Evolutionary conservation across 306 rosid species (phyloP).

Genomic region (Corylus avellana): DNA sequence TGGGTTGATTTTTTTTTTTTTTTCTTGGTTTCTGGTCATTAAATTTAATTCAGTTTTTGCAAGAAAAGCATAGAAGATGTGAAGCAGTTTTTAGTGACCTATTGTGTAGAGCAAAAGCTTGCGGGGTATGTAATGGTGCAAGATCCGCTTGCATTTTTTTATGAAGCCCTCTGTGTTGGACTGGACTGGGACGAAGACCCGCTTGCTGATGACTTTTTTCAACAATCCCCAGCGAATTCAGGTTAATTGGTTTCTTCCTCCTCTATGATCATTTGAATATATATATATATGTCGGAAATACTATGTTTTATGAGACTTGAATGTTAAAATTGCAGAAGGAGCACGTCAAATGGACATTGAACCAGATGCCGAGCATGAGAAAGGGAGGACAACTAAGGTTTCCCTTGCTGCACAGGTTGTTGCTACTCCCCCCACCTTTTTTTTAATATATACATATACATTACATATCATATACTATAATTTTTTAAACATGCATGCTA

Average conservation of each 20-base stretch:
- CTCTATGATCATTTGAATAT: no score
- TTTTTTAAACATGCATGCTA: no score
- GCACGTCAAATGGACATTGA: constrained; percentile 2
- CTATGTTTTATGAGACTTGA: neutral
- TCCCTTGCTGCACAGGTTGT: constrained; percentile 55
- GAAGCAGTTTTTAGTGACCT: constrained; percentile 40
- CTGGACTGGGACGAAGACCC: constrained; percentile 46
- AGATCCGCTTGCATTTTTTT: constrained; percentile 58
- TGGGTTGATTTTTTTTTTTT: no score
- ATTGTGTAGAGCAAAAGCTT: constrained; percentile 38
- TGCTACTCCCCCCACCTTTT: neutral
- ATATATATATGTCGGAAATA: neutral
- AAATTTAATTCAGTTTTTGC: constrained; percentile 47
- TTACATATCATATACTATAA: no score
- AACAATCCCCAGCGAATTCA: constrained; percentile 15
- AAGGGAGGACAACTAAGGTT: constrained; percentile 8
- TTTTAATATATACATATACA: no score
- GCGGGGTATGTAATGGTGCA: constrained; percentile 44
- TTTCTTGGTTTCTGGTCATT: neutral
- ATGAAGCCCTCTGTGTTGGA: constrained; percentile 68
- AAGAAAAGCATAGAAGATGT: constrained; percentile 42
- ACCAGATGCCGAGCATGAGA: neutral
- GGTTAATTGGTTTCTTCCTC: constrained; percentile 16
- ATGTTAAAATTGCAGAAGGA: constrained; percentile 19
- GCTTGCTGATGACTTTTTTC: constrained; percentile 20